phyloP scores from a whole-genome alignment of 768 basidiomycete species.

The Boletus sensibilis region DNA sequence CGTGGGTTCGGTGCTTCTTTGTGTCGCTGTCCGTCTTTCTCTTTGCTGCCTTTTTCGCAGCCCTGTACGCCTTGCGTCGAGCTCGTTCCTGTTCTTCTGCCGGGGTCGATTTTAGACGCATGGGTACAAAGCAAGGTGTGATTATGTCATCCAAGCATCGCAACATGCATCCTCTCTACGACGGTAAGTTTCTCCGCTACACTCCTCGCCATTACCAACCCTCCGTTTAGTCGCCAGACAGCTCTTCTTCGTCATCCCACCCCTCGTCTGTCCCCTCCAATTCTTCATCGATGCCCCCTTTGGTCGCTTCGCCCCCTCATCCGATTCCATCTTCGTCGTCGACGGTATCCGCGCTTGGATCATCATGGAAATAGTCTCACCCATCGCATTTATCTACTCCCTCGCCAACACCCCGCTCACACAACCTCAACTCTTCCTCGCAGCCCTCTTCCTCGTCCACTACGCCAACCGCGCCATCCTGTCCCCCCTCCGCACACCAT shows the following conservation, averaged over 20 bases:
- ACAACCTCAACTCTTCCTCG: slow-evolving; percentile 50
- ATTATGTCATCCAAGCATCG: slow-evolving; percentile 19
- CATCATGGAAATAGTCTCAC: slow-evolving; percentile 70
- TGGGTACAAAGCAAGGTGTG: background rate
- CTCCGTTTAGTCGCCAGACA: slow-evolving; percentile 33
- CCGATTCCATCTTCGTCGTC: slow-evolving; percentile 47
- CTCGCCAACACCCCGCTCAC: slow-evolving; percentile 41
- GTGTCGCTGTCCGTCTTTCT: slow-evolving; percentile 15
- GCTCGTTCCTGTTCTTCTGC: slow-evolving; percentile 52
- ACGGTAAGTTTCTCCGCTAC: slow-evolving; percentile 12
- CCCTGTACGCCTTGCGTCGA: slow-evolving; percentile 44
- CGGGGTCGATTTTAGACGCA: slow-evolving; percentile 60
- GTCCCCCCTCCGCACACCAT: slow-evolving; percentile 77
- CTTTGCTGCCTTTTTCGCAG: slow-evolving; percentile 49
- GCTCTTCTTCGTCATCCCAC: slow-evolving; percentile 45
- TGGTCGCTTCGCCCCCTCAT: slow-evolving; percentile 64
- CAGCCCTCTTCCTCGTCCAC: slow-evolving; percentile 63
- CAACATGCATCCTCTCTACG: slow-evolving; percentile 26
- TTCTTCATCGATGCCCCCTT: slow-evolving; percentile 74
- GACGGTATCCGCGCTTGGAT: slow-evolving; percentile 74
- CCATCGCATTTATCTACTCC: slow-evolving; percentile 49
- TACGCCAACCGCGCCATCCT: slow-evolving; percentile 83
- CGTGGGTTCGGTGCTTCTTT: background rate
- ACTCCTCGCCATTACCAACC: background rate
- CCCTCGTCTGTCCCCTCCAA: slow-evolving; percentile 35